These are phyloP conservation scores for Parastagonospora avenae DNA, from an alignment of 2,329 filamentous ascomycete species.

Conservation along the genomic window DNA sequence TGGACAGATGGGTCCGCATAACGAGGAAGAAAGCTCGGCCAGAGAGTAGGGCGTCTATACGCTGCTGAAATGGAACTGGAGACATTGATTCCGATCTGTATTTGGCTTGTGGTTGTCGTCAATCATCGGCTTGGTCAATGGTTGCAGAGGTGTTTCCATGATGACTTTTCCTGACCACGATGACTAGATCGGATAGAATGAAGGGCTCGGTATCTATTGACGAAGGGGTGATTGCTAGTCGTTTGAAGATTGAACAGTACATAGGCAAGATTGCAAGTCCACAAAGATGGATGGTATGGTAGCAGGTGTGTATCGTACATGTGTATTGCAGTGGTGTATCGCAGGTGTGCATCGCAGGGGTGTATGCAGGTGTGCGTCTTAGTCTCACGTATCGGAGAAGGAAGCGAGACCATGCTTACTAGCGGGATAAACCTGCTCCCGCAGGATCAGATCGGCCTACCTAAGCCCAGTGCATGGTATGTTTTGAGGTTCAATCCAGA, in stretches of 20 bases:
- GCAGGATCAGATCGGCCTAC: background rate
- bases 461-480: background rate
- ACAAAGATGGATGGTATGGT: too few relatives aligned
- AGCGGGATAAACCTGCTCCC: background rate
- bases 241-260: background rate
- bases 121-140: background rate
- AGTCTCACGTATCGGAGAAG: background rate
- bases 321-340: background rate
- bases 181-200: background rate
- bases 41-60: background rate
- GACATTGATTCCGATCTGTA: background rate
- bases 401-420: background rate
- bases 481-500: too few relatives aligned
- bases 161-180: background rate
- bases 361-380: background rate
- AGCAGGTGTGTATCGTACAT: background rate
- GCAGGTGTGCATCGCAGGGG: background rate
- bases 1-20: slow-evolving; percentile 1
- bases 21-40: background rate
- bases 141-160: background rate
- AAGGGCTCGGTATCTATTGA: background rate
- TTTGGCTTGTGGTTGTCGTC: background rate
- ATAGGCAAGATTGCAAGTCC: background rate
- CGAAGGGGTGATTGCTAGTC: background rate
- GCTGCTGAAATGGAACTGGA: background rate